Conservation (phyloP, 176 grass and related monocot species). For the Melocanna baccifera region DNA sequence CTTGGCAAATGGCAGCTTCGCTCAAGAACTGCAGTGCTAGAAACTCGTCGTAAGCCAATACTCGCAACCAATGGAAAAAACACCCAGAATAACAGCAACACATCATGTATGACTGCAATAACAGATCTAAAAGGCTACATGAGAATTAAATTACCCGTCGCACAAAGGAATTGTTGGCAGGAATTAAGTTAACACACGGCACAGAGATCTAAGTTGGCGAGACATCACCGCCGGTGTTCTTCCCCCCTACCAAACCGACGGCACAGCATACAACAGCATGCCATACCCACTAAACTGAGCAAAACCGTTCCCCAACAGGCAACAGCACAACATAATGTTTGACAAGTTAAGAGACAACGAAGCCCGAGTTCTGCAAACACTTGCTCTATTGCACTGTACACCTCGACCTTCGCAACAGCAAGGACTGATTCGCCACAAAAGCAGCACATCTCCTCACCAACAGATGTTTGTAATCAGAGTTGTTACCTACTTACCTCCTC, state of each 20-base stretch:
- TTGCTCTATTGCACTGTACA: slow-evolving; percentile 63
- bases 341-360: background rate
- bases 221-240: background rate
- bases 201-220: background rate
- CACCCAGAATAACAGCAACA: background rate
- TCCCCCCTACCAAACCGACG: background rate
- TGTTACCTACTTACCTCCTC: slow-evolving; percentile 75
- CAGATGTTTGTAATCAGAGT: background rate
- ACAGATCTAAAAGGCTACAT: background rate
- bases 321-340: slow-evolving; percentile 8
- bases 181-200: background rate
- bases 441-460: slow-evolving; percentile 2
- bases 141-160: slow-evolving; percentile 18
- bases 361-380: slow-evolving; percentile 34
- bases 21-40: background rate
- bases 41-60: background rate
- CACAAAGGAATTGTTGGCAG: background rate
- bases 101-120: background rate
- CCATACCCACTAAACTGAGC: background rate
- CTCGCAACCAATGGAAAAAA: background rate
- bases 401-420: background rate
- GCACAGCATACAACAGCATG: background rate
- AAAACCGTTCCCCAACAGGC: background rate
- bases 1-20: background rate
- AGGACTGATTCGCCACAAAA: background rate